phyloP scores from a whole-genome alignment of 768 basidiomycete genomes.

The Psilocybe tampanensis region DNA sequence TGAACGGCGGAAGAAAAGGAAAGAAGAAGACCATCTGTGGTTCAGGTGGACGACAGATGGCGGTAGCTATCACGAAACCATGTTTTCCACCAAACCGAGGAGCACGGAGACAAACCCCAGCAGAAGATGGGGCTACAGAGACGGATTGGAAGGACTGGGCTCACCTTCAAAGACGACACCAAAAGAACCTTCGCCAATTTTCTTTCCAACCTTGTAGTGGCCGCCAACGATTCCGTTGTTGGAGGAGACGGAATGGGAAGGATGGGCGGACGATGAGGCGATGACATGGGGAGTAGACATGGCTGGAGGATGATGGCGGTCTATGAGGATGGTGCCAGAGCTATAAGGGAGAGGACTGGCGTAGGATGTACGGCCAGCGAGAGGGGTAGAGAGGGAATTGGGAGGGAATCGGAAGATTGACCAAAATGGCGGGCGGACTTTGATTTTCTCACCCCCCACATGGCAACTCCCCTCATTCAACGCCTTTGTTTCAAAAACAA shows the following conservation, averaged over 20 bases:
- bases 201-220: conserved; percentile 91
- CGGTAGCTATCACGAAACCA: background rate
- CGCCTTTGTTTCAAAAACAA: conserved; percentile 19
- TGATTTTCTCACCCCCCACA: conserved; percentile 28
- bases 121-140: background rate
- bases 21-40: background rate
- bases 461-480: conserved; percentile 15
- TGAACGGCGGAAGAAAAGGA: background rate
- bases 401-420: conserved; percentile 28
- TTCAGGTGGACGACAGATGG: background rate
- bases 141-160: conserved; percentile 20
- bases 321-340: conserved; percentile 15
- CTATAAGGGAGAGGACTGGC: conserved; percentile 20
- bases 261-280: conserved; percentile 76
- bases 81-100: conserved; percentile 1
- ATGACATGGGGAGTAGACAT: conserved; percentile 89
- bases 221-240: conserved; percentile 79
- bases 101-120: background rate
- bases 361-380: conserved; percentile 21
- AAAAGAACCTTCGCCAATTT: conserved; percentile 99
- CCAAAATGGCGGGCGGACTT: conserved; percentile 25
- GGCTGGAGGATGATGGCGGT: conserved; percentile 21
- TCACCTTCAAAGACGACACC: conserved; percentile 96
- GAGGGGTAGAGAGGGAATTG: conserved; percentile 24
- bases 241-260: conserved; percentile 60